Percentiles rank a stretch among this genome's conserved stretches.
Evolutionary conservation across 1,284 basidiomycete species (phyloP).

Genomic region (Trametes versicolor): DNA sequence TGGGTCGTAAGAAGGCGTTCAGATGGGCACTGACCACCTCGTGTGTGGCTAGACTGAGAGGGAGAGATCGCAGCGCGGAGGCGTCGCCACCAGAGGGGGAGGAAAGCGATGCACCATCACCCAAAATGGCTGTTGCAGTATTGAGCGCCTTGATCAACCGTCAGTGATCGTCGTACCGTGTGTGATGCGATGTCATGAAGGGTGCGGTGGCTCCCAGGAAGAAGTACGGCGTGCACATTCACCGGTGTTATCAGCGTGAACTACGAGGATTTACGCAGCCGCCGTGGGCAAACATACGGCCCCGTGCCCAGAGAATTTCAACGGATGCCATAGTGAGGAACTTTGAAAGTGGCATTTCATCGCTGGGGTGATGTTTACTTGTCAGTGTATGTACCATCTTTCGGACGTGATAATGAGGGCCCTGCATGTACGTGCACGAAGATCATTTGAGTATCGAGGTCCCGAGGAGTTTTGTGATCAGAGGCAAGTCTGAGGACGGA

Average conservation of each 20-base stretch:
- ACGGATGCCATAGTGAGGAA: background rate
- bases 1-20: background rate
- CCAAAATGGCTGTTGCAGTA: constrained; percentile 4
- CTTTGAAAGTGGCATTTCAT: background rate
- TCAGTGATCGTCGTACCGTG: constrained; percentile 11
- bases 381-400: background rate
- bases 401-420: background rate
- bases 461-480: no score
- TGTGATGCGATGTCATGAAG: background rate
- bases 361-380: background rate
- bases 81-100: background rate
- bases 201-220: background rate
- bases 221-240: background rate
- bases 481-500: background rate
- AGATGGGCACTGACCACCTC: background rate
- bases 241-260: background rate
- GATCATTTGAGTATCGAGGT: no score
- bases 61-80: background rate
- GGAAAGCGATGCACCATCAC: constrained; percentile 3
- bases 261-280: background rate
- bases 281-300: background rate
- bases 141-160: constrained; percentile 8
- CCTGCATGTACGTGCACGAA: no score
- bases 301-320: background rate
- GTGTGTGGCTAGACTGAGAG: background rate